A percentile compares a stretch with the other conserved stretches of the same genome.
phyloP scores from a whole-genome alignment of 768 basidiomycete genomes.

The Kwoniella dendrophila region DNA sequence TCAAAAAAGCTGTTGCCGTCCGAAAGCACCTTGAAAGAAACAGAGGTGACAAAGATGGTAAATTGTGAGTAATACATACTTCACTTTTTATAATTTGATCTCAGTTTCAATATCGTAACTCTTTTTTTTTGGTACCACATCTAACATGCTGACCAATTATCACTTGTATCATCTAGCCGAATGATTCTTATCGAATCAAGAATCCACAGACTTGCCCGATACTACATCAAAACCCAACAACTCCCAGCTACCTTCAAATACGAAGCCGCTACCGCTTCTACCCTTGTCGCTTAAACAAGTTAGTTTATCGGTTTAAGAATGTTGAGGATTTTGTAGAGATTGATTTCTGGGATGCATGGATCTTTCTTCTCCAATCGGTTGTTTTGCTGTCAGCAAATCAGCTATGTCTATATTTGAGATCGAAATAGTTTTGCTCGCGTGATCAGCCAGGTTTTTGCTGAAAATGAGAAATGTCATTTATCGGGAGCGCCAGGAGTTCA shows the following conservation, averaged over 20 bases:
- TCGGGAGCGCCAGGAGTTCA: no score
- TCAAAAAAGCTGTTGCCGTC: constrained; percentile 99
- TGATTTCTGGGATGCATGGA: constrained; percentile 12
- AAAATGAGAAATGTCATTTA: no score
- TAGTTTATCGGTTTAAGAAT: background rate
- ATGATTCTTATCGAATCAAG: constrained; percentile 98
- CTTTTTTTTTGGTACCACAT: constrained; percentile 87
- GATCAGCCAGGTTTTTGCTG: no score
- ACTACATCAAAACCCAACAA: constrained; percentile 99
- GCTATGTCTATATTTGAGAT: no score
- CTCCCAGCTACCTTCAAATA: constrained; percentile 98
- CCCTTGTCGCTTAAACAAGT: constrained; percentile 54
- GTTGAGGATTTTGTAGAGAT: background rate
- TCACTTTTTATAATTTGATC: no score
- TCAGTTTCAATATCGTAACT: background rate
- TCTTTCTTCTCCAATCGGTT: constrained; percentile 7
- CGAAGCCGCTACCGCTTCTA: constrained; percentile 92
- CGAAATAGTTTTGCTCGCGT: no score
- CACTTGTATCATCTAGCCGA: constrained; percentile 70
- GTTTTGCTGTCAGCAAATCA: no score
- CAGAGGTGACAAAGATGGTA: constrained; percentile 88
- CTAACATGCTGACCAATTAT: no score
- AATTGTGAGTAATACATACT: constrained; percentile 57
- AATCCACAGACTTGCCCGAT: constrained; percentile 95
- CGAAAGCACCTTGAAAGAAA: constrained; percentile 98